Conservation (phyloP, 1,139 yeast genomes). For the Scheffersomyces parashehatae region DNA sequence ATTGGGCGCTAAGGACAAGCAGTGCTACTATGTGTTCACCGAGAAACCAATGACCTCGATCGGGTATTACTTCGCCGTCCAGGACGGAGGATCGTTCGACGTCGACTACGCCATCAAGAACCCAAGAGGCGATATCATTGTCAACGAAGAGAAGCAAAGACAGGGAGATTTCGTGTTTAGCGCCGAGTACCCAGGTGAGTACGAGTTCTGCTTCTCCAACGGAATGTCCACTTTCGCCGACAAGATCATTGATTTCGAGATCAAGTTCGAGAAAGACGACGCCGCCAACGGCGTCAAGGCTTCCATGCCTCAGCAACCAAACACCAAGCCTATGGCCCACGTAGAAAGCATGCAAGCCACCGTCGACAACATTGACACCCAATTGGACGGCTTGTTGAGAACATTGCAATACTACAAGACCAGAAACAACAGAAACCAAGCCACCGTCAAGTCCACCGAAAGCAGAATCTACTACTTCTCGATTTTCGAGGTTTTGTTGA, state of each 20-base stretch:
- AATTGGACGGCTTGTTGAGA: conserved; percentile 64
- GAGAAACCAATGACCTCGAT: conserved; percentile 62
- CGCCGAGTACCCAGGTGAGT: conserved; percentile 77
- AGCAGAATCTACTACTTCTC: conserved; percentile 85
- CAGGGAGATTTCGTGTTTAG: conserved; percentile 83
- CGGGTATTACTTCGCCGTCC: conserved; percentile 88
- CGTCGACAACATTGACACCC: conserved; percentile 63
- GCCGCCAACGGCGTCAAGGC: conserved; percentile 51
- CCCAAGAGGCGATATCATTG: conserved; percentile 63
- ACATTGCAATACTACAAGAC: conserved; percentile 82
- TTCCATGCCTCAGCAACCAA: conserved; percentile 62
- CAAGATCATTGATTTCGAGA: conserved; percentile 87
- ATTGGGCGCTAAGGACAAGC: conserved; percentile 73
- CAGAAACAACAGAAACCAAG: conserved; percentile 90
- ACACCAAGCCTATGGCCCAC: conserved; percentile 55
- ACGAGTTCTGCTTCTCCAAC: conserved; percentile 88
- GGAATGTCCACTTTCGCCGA: conserved; percentile 86
- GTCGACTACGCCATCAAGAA: conserved; percentile 74
- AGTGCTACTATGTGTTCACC: conserved; percentile 80
- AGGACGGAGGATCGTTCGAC: conserved; percentile 85
- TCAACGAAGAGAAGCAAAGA: conserved; percentile 64
- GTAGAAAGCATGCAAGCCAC: conserved; percentile 62
- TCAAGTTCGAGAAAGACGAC: conserved; percentile 56
- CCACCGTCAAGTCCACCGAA: conserved; percentile 87
- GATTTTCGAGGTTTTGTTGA: conserved; percentile 73